Base-by-base conservation (phyloP, 2,329 filamentous ascomycete genomes). In the Fusarium tanahbumbuense region DNA sequence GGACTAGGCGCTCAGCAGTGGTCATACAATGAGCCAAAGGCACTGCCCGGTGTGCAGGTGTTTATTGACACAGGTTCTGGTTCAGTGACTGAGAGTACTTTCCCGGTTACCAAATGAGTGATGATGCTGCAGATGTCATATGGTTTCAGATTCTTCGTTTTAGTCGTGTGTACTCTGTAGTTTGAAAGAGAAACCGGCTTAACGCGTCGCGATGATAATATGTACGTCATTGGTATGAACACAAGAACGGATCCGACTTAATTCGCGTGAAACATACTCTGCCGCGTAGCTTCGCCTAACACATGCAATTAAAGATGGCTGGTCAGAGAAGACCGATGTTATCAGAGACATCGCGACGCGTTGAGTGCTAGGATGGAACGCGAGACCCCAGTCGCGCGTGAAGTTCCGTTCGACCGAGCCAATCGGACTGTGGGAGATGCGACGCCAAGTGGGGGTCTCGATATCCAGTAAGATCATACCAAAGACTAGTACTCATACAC, bases 11-110 rank as follows among this genome's bases (percentile, higher is more conserved):
- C 49, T 20, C 56, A 59, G 9, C 56, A 59, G 8, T 59, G 56
- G 56, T 59, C 56, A 6, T 37, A 54, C 28, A 59, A 59, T 11
- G 22, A 59, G 18, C 28, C 56, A 5, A 59, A 59, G 56, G 56
- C 48, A 2, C n/a, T 59, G 8, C 56, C 56, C 2, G 56, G 40
- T 28, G 48, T 54, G 9, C 48, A 59, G 34, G 40, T 59, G 5
- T 15, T 48, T 13, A 54, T 59, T 22, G 48, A 59, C 8, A 59
- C 56, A 1, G 37, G 48, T 8, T 59, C 56, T 28, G 48, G 56
- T 18, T 37, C n/a, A 6, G 27, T 55, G 3, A 55, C 15, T 23
- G 13, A 59, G 18, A 56, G 41, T 16, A 56, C 37, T 2, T 53
- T 58, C 37, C 18, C 46, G 5, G 20, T 58, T 25, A 3, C 18